Evolutionary conservation across 345 rosid species (phyloP), one percentile per base, ranked within the genome.

Genomic region (Citrus trifoliata): DNA sequence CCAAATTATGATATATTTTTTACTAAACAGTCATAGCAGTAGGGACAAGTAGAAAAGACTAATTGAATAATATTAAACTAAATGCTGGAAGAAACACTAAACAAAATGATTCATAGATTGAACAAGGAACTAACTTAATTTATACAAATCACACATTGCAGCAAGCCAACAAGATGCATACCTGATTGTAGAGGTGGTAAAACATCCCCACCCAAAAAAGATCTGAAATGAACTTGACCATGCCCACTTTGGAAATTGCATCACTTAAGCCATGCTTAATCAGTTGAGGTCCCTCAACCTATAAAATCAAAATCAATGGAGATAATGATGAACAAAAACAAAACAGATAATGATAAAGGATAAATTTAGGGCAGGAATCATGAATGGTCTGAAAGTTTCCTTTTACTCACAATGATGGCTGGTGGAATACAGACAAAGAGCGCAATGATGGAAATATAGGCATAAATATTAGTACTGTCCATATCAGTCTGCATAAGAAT

Each of bases 131-230:
- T 7, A 72, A 27, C 37, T n/a, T 33, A 21, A 30, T 61, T 70
- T 2, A 67, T 67, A 16, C 32, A 24, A 53, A 58, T 35, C 32
- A 19, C 7, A 1, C 6, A 28, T 73, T 27, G n/a, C 7, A 63
- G 25, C 2, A 37, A 74, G 51, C 22, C 7, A 63, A 24, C 2
- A 28, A 63, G 67, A 76, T 38, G 25, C 24, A 18, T 75, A 91
- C 99, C 99, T 95, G 99, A 81, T 93, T 95, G 87, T 93, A 95
- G 76, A 95, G 98, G 82, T 95, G 98, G 87, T 93, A 93, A 81
- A 95, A 95, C 98, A 95, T 91, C 77, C 99, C 99, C 46, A 95
- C 97, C 99, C 98, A 95, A 38, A 95, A 93, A 76, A 95, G 99
- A 87, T 95, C 97, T 25, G 98, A 74, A 76, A 93, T 6, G 82